Base-by-base conservation (phyloP, 2,329 filamentous ascomycete genomes). In the Paramyrothecium roridum region DNA sequence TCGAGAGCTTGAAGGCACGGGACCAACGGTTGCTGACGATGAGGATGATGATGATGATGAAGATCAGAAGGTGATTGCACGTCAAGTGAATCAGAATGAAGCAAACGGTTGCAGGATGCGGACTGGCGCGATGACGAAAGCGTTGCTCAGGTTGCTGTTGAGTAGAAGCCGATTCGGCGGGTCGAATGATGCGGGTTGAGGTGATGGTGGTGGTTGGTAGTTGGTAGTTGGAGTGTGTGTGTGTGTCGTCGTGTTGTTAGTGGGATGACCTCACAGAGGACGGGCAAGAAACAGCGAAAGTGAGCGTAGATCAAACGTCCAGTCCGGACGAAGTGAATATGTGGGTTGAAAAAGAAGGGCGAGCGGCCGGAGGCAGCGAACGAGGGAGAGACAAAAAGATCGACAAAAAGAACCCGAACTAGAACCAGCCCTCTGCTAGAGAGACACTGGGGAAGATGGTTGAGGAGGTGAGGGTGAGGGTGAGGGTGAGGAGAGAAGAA, bases 1-100 rank as follows among this genome's bases (percentile, higher is more conserved):
- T 50, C 48, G 30, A 30, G n/a, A 16, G 13, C 10, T 30, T 26
- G 30, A 33, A 30, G 26, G 26, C 26, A n/a, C n/a, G n/a, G n/a
- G n/a, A n/a, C n/a, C n/a, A n/a, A n/a, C n/a, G n/a, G n/a, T n/a
- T n/a, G n/a, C n/a, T n/a, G n/a, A n/a, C n/a, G n/a, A n/a, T 30
- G 26, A 30, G 6, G 26, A 30, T 30, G 26, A 30, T 10, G 26
- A 30, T 30, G 26, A 30, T 30, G 26, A 30, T 30, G 26, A 30
- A 6, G 26, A 30, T 30, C 26, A 30, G 26, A 33, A 50, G 23
- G 30, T 51, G 30, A 20, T 46, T 52, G 40, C 26, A 52, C 34
- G 50, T 48, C 50, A 21, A 55, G 56, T 57, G 56, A 57, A 57
- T 54, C 56, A 55, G 22, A 51, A 26, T 34, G 48, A 50, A 50